Conservation (phyloP, 495 filamentous ascomycete genomes). For the Aspergillus wentii region DNA sequence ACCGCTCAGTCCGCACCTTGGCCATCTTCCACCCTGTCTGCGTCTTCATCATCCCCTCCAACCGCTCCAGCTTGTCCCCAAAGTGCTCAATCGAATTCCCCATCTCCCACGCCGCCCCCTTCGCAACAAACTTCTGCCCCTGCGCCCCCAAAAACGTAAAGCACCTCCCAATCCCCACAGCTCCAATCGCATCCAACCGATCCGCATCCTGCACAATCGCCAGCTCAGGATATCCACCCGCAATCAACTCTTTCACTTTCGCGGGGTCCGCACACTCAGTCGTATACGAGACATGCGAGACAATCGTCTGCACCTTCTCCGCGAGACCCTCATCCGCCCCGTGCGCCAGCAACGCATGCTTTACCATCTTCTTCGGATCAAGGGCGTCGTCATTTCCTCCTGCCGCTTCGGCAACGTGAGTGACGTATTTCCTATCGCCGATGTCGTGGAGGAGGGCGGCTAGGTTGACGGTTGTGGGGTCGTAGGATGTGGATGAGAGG, state of each 20-base stretch:
- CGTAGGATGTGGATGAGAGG: slow-evolving; percentile 29
- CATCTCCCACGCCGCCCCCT: slow-evolving; percentile 46
- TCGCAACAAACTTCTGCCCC: slow-evolving; percentile 25
- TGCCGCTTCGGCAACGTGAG: slow-evolving; percentile 4
- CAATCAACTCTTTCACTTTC: slow-evolving; percentile 47
- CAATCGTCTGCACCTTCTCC: slow-evolving; percentile 59
- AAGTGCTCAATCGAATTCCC: slow-evolving; percentile 66
- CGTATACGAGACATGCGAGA: slow-evolving; percentile 71
- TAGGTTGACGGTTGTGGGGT: slow-evolving; percentile 59
- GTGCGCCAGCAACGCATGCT: slow-evolving; percentile 51
- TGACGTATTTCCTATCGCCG: slow-evolving; percentile 76
- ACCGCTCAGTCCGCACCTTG: slow-evolving; percentile 54
- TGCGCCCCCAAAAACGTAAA: slow-evolving; percentile 74
- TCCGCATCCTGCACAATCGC: slow-evolving; percentile 89
- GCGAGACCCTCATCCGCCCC: slow-evolving; percentile 54
- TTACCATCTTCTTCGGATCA: slow-evolving; percentile 49
- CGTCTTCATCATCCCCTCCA: slow-evolving; percentile 85
- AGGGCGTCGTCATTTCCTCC: slow-evolving; percentile 43
- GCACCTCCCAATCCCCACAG: slow-evolving; percentile 70
- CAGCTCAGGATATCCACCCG: slow-evolving; percentile 59
- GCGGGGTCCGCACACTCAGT: slow-evolving; percentile 59
- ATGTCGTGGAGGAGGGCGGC: slow-evolving; percentile 83
- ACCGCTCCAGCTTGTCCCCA: slow-evolving; percentile 67
- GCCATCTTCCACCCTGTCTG: slow-evolving; percentile 63
- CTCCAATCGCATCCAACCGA: slow-evolving; percentile 82